These are phyloP conservation scores for Trichoderma reesei DNA, from an alignment of 495 filamentous ascomycete genomes.

Conservation along the genomic window DNA sequence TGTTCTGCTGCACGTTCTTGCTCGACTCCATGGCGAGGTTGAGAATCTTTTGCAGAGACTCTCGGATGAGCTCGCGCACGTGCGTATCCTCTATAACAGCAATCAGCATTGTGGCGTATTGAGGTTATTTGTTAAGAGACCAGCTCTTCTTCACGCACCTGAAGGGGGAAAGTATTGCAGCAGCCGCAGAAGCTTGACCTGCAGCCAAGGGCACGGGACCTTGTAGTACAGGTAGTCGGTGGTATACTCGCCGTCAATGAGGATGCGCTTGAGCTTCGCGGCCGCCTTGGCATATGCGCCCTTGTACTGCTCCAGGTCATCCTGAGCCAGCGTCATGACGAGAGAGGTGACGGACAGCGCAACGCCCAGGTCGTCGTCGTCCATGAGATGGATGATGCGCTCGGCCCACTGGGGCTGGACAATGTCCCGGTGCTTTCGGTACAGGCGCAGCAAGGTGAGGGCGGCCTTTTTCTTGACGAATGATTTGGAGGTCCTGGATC, in stretches of 20 bases:
- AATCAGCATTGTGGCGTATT: constrained; percentile 20
- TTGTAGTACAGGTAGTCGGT: constrained; percentile 96
- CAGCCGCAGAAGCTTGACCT: constrained; percentile 84
- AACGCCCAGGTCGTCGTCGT: constrained; percentile 91
- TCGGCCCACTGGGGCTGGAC: constrained; percentile 96
- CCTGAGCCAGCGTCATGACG: constrained; percentile 91
- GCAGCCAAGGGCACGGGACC: constrained; percentile 97
- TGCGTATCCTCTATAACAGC: constrained; percentile 70
- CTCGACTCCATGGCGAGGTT: constrained; percentile 84
- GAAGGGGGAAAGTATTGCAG: constrained; percentile 96
- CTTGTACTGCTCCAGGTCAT: constrained; percentile 86
- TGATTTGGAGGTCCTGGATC: constrained; percentile 74
- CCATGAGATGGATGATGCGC: constrained; percentile 95
- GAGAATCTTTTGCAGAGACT: constrained; percentile 82
- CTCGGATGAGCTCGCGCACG: constrained; percentile 82
- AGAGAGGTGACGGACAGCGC: constrained; percentile 92
- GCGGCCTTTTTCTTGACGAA: constrained; percentile 99
- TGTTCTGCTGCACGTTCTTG: constrained; percentile 99
- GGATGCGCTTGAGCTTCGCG: constrained; percentile 72
- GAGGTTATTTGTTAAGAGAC: too few species aligned
- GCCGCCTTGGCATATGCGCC: constrained; percentile 91
- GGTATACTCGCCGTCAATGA: constrained; percentile 79
- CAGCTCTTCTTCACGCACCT: too few species aligned
- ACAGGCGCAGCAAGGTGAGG: constrained; percentile 87
- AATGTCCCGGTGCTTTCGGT: constrained; percentile 86